phyloP scores from a whole-genome alignment of 2,329 filamentous ascomycete genomes.

The Penicillium glabrum region DNA sequence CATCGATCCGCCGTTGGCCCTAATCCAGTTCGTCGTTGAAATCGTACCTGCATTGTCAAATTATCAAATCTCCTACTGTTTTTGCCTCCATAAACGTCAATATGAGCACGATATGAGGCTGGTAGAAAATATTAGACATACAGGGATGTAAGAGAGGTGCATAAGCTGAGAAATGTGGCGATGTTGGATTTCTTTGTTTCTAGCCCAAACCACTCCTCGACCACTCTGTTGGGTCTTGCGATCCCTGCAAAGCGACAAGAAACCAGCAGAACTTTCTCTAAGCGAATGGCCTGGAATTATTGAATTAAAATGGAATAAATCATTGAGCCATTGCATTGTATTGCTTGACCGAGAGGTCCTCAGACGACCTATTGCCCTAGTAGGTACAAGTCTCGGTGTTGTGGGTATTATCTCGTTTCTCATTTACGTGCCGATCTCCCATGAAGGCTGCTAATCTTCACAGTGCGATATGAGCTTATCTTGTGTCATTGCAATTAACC shows the following conservation, averaged over 20 bases:
- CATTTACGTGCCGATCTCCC: constrained; percentile 10
- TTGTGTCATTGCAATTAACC: background rate
- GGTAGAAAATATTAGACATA: background rate
- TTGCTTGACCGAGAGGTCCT: background rate
- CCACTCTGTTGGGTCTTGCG: background rate
- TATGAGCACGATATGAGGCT: background rate
- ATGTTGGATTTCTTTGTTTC: background rate
- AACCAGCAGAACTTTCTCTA: background rate
- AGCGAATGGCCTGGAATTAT: background rate
- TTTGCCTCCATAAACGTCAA: too few species aligned
- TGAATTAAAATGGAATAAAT: background rate
- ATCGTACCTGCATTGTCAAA: background rate
- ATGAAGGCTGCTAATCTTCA: background rate
- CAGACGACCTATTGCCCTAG: background rate
- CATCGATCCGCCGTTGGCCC: constrained; percentile 2
- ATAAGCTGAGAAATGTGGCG: background rate
- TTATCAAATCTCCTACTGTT: background rate
- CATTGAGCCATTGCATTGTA: constrained; percentile 4
- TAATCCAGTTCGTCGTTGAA: constrained; percentile 1
- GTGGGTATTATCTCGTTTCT: constrained; percentile 25
- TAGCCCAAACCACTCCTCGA: background rate
- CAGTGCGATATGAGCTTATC: background rate
- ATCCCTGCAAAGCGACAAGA: background rate
- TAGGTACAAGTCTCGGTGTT: background rate
- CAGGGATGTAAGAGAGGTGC: background rate